Percentiles rank a stretch among this genome's conserved stretches.
These are phyloP conservation scores for Phoma herbarum DNA, from an alignment of 2,329 filamentous ascomycete genomes.

Conservation along the genomic window DNA sequence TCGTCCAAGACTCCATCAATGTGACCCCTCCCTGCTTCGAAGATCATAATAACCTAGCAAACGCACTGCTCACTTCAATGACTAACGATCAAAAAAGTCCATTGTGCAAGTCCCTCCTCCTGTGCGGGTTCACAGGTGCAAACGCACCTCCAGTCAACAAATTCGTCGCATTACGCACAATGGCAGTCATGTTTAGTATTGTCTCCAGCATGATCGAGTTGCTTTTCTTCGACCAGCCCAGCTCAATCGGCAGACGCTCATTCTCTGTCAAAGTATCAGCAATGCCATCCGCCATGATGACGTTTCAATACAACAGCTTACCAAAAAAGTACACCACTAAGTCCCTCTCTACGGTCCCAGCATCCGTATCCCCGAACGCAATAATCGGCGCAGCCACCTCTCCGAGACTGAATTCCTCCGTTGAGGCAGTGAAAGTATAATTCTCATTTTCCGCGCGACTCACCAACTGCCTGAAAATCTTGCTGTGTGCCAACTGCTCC, in stretches of 20 bases:
- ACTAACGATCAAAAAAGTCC: neutral
- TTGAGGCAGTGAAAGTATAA: constrained; percentile 57
- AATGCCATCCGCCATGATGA: neutral
- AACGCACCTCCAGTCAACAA: constrained; percentile 13
- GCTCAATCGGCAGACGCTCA: constrained; percentile 52
- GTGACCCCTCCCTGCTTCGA: too few relatives aligned
- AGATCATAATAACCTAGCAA: too few relatives aligned
- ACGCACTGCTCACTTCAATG: too few relatives aligned
- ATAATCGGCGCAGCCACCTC: constrained; percentile 62
- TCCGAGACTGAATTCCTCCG: constrained; percentile 59
- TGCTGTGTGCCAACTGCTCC: constrained; percentile 54
- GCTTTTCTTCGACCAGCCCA: constrained; percentile 52
- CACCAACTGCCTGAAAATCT: constrained; percentile 56
- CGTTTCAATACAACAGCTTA: constrained; percentile 39
- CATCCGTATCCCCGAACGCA: constrained; percentile 57
- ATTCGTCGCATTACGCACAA: constrained; percentile 25
- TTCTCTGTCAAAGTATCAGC: constrained; percentile 46
- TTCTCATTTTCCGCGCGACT: constrained; percentile 60
- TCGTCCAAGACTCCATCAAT: neutral
- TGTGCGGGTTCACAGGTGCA: constrained; percentile 12
- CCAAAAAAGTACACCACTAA: constrained; percentile 59
- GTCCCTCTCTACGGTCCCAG: constrained; percentile 52
- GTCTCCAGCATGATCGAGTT: constrained; percentile 22
- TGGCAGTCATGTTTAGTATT: constrained; percentile 16
- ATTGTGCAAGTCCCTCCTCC: constrained; percentile 17